phyloP scores from a whole-genome alignment of 345 rosid genomes.

The Moricandia moricandioides region DNA sequence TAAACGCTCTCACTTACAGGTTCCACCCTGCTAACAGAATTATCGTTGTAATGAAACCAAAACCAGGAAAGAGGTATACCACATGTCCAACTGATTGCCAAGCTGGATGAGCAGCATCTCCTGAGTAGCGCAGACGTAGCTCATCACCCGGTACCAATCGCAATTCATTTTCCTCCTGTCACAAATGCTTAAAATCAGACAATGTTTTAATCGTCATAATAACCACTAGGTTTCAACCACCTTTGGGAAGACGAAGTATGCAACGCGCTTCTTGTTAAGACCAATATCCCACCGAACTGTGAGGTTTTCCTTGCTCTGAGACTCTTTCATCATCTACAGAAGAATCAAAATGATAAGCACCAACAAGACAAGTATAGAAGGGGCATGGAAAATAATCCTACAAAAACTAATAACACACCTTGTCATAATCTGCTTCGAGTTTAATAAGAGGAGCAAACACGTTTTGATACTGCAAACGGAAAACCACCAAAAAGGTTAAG shows the following conservation, averaged over 20 bases:
- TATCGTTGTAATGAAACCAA: not conserved
- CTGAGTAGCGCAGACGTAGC: constrained; percentile 89
- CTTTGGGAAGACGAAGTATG: constrained; percentile 98
- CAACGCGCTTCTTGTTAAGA: constrained; percentile 94
- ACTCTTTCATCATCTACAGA: constrained; percentile 98
- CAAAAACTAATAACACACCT: constrained; percentile 45
- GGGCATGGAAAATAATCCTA: not conserved
- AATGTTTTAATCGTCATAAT: constrained; percentile 19
- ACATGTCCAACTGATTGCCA: constrained; percentile 99
- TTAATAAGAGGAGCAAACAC: constrained; percentile 99
- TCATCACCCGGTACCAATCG: constrained; percentile 99
- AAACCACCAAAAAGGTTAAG: constrained; percentile 25
- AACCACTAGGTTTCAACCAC: constrained; percentile 38
- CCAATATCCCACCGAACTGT: constrained; percentile 99
- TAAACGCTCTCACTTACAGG: not conserved
- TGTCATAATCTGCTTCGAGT: constrained; percentile 99
- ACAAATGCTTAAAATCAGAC: constrained; percentile 24
- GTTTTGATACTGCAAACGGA: constrained; percentile 89
- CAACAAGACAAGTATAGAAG: not conserved
- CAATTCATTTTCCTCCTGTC: constrained; percentile 95
- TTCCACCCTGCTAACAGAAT: not conserved
- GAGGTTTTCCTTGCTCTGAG: constrained; percentile 98
- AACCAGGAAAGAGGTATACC: constrained; percentile 50
- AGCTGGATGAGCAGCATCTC: constrained; percentile 96
- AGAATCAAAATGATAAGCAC: constrained; percentile 30